Conservation (phyloP, 495 filamentous ascomycete species). For the Cudoniella acicularis region DNA sequence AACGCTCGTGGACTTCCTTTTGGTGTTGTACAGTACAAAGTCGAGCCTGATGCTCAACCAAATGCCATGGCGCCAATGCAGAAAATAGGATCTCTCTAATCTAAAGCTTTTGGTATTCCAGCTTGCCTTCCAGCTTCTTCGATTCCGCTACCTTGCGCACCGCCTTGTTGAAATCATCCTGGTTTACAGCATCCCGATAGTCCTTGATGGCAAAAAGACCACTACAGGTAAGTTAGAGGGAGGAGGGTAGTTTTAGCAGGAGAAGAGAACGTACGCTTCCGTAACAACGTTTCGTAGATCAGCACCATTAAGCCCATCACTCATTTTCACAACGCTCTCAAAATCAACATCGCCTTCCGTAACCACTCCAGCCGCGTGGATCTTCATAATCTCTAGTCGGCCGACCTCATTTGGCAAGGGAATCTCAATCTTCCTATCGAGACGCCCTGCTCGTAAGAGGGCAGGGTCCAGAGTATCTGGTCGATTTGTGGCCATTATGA, state of each 20-base stretch:
- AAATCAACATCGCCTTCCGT: slow-evolving; percentile 97
- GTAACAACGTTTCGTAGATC: slow-evolving; percentile 98
- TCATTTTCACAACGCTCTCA: slow-evolving; percentile 99
- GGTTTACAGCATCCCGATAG: slow-evolving; percentile 89
- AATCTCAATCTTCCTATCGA: slow-evolving; percentile 99
- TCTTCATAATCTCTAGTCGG: slow-evolving; percentile 96
- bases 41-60: slow-evolving; percentile 12
- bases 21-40: slow-evolving; percentile 22
- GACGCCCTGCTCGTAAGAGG: slow-evolving; percentile 83
- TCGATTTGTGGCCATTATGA: slow-evolving; percentile 99
- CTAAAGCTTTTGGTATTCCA: slow-evolving; percentile 96
- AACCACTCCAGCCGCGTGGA: slow-evolving; percentile 82
- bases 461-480: slow-evolving; percentile 97
- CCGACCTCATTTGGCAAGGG: slow-evolving; percentile 99
- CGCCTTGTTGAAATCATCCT: slow-evolving; percentile 98
- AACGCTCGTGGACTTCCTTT: not conserved
- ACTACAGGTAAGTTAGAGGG: slow-evolving; percentile 40
- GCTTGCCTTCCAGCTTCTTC: slow-evolving; percentile 97
- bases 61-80: slow-evolving; percentile 22
- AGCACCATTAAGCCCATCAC: slow-evolving; percentile 93
- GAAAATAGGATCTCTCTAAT: slow-evolving; percentile 19
- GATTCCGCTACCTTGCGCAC: slow-evolving; percentile 94
- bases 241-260: not conserved
- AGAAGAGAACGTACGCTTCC: slow-evolving; percentile 82
- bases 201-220: slow-evolving; percentile 97